A percentile compares a stretch with the other conserved stretches of the same genome.
These are phyloP conservation scores for Rhododendron henanense DNA, from an alignment of 148 eudicot species.

Conservation along the genomic window DNA sequence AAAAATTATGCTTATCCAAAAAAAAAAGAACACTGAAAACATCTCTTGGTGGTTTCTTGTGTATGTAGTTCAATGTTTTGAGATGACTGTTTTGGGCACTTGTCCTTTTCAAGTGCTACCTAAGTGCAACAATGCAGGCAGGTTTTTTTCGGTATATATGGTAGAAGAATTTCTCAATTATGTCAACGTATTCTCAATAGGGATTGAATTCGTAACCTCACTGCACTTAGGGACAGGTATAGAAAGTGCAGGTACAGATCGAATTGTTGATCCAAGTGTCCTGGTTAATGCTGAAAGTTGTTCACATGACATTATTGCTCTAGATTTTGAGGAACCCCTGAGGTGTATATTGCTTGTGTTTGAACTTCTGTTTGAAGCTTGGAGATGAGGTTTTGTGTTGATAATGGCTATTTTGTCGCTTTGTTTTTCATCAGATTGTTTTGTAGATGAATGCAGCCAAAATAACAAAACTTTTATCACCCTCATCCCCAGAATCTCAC, in stretches of 20 bases:
- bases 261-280: background rate
- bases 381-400: background rate
- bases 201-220: background rate
- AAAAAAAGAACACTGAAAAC: too few species aligned
- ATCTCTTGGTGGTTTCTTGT: background rate
- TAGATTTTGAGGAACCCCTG: background rate
- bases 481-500: too few species aligned
- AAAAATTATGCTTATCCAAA: too few species aligned
- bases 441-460: background rate
- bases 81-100: background rate
- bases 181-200: background rate
- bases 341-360: background rate
- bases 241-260: background rate
- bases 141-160: background rate
- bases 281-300: background rate
- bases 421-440: background rate
- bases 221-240: background rate
- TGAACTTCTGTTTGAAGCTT: background rate
- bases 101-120: background rate
- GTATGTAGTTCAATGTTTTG: background rate
- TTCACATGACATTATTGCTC: background rate
- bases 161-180: background rate
- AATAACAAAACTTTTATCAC: too few species aligned
- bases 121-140: background rate
- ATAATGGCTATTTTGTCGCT: background rate